Evolutionary conservation across 768 basidiomycete species (phyloP).

Genomic region (Russula vinacea): DNA sequence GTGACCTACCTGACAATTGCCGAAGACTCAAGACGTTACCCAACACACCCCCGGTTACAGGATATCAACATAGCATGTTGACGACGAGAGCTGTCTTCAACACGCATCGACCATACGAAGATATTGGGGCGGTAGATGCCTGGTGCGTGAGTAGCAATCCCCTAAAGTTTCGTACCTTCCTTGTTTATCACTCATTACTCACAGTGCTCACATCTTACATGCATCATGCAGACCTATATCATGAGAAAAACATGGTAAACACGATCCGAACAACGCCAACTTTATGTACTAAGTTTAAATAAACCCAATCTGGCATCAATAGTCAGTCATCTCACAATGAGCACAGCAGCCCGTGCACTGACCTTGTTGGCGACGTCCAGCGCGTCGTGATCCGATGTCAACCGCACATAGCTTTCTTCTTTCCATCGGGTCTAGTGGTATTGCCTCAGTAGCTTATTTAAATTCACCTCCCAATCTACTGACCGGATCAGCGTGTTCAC

Average conservation of each 20-base stretch:
- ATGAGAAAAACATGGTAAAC: neutral
- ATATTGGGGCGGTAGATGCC: neutral
- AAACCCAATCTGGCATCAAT: constrained; percentile 74
- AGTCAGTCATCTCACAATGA: neutral
- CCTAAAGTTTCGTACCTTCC: neutral
- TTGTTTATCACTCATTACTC: neutral
- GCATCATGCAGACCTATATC: neutral
- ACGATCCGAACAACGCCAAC: neutral
- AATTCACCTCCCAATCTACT: constrained; percentile 32
- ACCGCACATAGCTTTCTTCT: constrained; percentile 99
- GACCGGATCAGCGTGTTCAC: constrained; percentile 98
- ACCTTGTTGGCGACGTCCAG: constrained; percentile 98
- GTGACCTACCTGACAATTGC: neutral
- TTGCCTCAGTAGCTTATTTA: neutral
- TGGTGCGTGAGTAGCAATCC: too few species aligned
- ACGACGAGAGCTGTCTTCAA: constrained; percentile 5
- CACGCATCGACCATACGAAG: neutral
- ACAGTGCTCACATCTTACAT: neutral
- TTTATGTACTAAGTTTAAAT: constrained; percentile 51
- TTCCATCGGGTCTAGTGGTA: constrained; percentile 81
- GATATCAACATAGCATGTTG: neutral
- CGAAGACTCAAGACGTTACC: neutral
- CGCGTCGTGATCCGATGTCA: constrained; percentile 94
- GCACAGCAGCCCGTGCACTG: constrained; percentile 25
- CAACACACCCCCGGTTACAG: neutral